Evolutionary conservation across 176 grass and related monocot genomes (phyloP), one percentile per base, ranked within the genome.

Genomic region (Eremochloa ophiuroides): DNA sequence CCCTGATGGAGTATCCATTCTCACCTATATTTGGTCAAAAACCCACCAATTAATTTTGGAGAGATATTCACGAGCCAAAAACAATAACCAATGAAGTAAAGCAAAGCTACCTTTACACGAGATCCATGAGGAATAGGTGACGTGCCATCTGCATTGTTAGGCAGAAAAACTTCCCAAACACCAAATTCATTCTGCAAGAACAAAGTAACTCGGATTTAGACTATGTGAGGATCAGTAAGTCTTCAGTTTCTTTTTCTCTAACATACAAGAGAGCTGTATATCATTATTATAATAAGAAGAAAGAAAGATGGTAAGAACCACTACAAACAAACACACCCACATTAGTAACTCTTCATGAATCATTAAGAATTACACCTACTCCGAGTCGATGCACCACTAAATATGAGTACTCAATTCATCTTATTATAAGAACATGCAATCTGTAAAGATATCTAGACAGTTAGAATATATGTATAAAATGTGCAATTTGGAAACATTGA

Each of bases 1-100:
- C 44, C 97, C 97, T 78, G 88, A 91, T 79, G 93, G 91, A 39
- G 97, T 99, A 75, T 99, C 88, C 97, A 99, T 99, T 77, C 87
- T 90, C 73, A 98, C 88, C 95, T 98, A 66, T 40, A 69, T 23
- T 82, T 73, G 47, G 55, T 69, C 20, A 82, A 75, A 70, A 64
- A 64, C 34, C 2, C 69, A 23, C 28, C 65, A n/a, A 67, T 27
- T 33, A 78, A 74, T 81, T 66, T 70, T 65, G 61, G 59, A 37
- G 35, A 84, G 41, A 82, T 84, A 22, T 13, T 72, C 44, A 71
- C 16, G 18, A 65, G 47, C 29, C 14, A 18, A 72, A 76, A 76
- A 82, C 1, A 27, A 23, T 65, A 51, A 33, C 13, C 28, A 60
- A 82, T 53, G n/a, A 48, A 34, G 26, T 33, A 75, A 69, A 23